Conservation (phyloP, 805 yeast species). For the Candida easanensis region DNA sequence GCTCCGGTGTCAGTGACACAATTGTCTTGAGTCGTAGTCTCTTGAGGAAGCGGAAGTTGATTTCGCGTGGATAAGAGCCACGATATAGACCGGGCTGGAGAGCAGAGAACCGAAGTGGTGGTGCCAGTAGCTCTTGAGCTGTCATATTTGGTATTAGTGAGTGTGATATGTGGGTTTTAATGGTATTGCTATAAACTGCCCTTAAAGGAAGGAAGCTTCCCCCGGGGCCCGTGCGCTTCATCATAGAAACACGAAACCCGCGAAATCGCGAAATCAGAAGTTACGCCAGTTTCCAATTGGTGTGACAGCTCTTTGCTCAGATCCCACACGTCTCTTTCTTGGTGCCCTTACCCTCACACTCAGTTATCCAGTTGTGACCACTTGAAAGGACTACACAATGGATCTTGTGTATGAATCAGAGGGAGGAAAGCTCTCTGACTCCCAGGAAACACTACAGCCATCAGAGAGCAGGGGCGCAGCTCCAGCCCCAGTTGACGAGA, state of each 20-base stretch:
- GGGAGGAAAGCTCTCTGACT: constrained; percentile 18
- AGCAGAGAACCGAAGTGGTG: constrained; percentile 77
- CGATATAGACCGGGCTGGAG: constrained; percentile 71
- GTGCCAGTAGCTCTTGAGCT: constrained; percentile 37
- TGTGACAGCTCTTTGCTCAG: too few relatives aligned
- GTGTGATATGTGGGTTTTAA: too few relatives aligned
- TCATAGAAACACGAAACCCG: too few relatives aligned
- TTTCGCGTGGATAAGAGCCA: constrained; percentile 83
- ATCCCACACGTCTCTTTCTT: too few relatives aligned
- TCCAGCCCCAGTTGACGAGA: constrained; percentile 8
- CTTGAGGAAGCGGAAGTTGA: constrained; percentile 65
- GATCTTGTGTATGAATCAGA: constrained; percentile 21
- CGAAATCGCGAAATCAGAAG: too few relatives aligned
- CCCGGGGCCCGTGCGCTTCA: too few relatives aligned
- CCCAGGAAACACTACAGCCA: constrained; percentile 21
- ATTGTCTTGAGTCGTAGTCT: constrained; percentile 68
- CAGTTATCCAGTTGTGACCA: too few relatives aligned
- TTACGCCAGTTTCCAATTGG: too few relatives aligned
- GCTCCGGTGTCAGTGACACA: constrained; percentile 75
- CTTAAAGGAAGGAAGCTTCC: too few relatives aligned
- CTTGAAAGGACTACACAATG: constrained; percentile 24
- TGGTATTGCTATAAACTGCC: too few relatives aligned
- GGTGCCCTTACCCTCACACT: too few relatives aligned
- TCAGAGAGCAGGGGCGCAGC: constrained; percentile 15
- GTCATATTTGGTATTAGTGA: background rate